Conservation (phyloP, 495 filamentous ascomycete genomes). For the Xylaria castorea region DNA sequence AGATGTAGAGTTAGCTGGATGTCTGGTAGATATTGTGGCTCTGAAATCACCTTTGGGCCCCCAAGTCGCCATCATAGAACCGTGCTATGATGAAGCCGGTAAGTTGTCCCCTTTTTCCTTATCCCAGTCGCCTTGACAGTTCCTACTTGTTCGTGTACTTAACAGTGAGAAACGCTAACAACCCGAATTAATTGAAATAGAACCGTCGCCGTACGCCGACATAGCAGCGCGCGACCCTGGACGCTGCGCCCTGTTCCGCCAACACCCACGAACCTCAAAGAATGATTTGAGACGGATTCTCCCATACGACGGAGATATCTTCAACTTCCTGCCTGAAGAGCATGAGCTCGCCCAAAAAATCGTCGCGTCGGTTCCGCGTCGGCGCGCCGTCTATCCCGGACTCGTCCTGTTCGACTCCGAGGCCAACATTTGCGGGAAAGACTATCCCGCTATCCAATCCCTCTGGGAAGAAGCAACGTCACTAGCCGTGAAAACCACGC, state of each 20-base stretch:
- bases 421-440: not conserved
- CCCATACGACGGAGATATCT: slow-evolving; percentile 33
- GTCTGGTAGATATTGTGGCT: slow-evolving; percentile 34
- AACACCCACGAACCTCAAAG: slow-evolving; percentile 36
- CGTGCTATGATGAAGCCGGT: slow-evolving; percentile 1
- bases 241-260: not conserved
- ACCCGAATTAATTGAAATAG: not conserved
- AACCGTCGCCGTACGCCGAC: slow-evolving; percentile 6
- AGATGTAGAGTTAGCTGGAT: slow-evolving; percentile 41
- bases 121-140: not conserved
- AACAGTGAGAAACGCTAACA: not conserved
- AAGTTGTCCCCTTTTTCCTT: slow-evolving; percentile 4
- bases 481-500: slow-evolving; percentile 26
- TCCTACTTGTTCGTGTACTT: not conserved
- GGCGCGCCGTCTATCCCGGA: slow-evolving; percentile 35
- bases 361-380: slow-evolving; percentile 28
- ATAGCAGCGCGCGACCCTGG: not conserved
- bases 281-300: slow-evolving; percentile 41
- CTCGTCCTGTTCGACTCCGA: slow-evolving; percentile 15
- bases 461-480: slow-evolving; percentile 37
- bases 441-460: not conserved
- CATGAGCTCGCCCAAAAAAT: slow-evolving; percentile 39
- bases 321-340: slow-evolving; percentile 40
- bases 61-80: slow-evolving; percentile 11
- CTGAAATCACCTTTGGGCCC: not conserved